Evolutionary conservation across 306 rosid species (phyloP), one percentile per base, ranked within the genome.

Genomic region (Acacia crassicarpa): DNA sequence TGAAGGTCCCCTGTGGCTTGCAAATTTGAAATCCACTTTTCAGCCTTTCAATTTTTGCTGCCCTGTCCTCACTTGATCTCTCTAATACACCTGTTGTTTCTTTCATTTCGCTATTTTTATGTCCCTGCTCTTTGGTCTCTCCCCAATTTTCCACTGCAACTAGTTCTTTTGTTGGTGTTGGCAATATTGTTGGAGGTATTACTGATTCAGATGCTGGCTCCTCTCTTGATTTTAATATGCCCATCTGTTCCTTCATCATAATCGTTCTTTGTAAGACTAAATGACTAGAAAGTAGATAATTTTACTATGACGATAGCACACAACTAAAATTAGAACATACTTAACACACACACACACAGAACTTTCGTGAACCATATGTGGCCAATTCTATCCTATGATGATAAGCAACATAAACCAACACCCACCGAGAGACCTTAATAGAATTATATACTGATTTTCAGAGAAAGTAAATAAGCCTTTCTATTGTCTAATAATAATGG

Each of bases 11-110:
- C 32, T 84, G 91, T 77, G 98, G 96, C 86, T 84, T 91, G 91
- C 92, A 93, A 73, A 95, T 91, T 77, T 85, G 86, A 89, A 95
- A 93, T 22, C 98, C 97, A 87, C 98, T 95, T 90, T 81, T 89
- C 75, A 93, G 86, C 82, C 91, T 92, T 69, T 81, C 82, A 75
- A 91, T 92, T 83, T 48, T 93, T 67, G 92, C 82, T 59, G 91
- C 97, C 88, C 85, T 90, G 85, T 86, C 86, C 87, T 15, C 75
- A 35, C 25, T 62, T 12, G 76, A 53, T 67, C 40, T 56, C 43
- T 75, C 68, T 59, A n/a, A 25, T 38, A 40, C 73, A 38, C 54
- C 82, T n/a, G 15, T 10, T 23, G 54, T 63, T 87, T 85, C 78
- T 72, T 74, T 75, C 20, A 17, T 32, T 69, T 12, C 75, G 43